A percentile compares a stretch with the other conserved stretches of the same genome.
Evolutionary conservation across 495 filamentous ascomycete species (phyloP).

Genomic region (Bacidia rubella): DNA sequence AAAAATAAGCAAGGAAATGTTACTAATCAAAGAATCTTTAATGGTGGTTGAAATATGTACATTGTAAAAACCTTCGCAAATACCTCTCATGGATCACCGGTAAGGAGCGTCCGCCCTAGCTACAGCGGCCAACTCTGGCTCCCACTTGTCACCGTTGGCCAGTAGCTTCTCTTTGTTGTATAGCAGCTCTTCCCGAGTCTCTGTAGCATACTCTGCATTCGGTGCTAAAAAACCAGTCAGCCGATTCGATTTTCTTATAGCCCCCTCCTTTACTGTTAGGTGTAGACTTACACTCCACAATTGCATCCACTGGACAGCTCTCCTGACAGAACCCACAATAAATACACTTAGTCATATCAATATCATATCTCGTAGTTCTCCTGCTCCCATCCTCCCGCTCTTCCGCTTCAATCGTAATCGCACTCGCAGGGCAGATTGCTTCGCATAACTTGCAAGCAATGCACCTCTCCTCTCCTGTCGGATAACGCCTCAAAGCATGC

Average conservation of each 20-base stretch:
- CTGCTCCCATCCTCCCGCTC: slow-evolving; percentile 91
- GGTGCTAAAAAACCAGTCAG: slow-evolving; percentile 36
- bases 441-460: slow-evolving; percentile 99
- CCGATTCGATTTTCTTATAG: slow-evolving; percentile 19
- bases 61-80: not conserved
- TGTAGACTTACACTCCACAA: slow-evolving; percentile 61
- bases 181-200: slow-evolving; percentile 89
- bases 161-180: slow-evolving; percentile 98
- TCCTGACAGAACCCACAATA: slow-evolving; percentile 99
- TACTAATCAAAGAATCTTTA: not conserved
- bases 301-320: slow-evolving; percentile 95
- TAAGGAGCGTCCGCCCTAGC: slow-evolving; percentile 83
- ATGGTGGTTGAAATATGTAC: not conserved
- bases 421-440: slow-evolving; percentile 91
- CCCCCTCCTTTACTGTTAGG: not conserved
- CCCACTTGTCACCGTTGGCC: slow-evolving; percentile 92
- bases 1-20: no score
- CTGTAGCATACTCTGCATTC: slow-evolving; percentile 95
- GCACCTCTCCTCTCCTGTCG: slow-evolving; percentile 93
- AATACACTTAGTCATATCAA: slow-evolving; percentile 99
- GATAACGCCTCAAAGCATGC: slow-evolving; percentile 88
- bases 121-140: slow-evolving; percentile 85
- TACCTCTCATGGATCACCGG: slow-evolving; percentile 38
- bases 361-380: slow-evolving; percentile 93
- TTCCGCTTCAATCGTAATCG: slow-evolving; percentile 97